Evolutionary conservation across 768 basidiomycete species (phyloP), one percentile per base, ranked within the genome.

Genomic region (Butyriboletus loyo): DNA sequence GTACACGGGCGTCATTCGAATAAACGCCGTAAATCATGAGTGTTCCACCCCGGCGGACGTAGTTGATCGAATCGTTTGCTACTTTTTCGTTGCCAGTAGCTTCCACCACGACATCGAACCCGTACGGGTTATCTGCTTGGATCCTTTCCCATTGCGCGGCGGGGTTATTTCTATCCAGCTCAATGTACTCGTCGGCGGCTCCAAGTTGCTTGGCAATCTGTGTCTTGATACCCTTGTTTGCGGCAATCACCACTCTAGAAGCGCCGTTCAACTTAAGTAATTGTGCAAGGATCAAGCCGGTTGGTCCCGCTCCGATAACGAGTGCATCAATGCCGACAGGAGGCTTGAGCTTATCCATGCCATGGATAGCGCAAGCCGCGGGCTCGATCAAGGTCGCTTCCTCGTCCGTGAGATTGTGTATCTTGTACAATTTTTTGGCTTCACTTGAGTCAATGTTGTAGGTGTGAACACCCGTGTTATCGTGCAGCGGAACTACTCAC

Each of bases 1-100:
- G 82, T 4, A 92, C 86, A 34, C 78, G 76, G 1, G 89, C 89
- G 55, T 84, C 82, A 67, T 91, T 85, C 65, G 84, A 84, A 66
- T 92, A 94, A 25, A 93, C 89, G 30, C 90, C 92, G 63, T 94
- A 92, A 37, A 90, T 77, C 83, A 90, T 82, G 62, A 90, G 72
- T 7, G 87, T 88, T 19, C 89, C 88, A 6, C 89, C 88, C 19
- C 87, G 73, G 21, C 87, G 75, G 30, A 93, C 90, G 62, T 89
- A 92, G 73, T 92, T 83, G 74, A 93, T 91, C 53, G 88, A 77
- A 31, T 89, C 84, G 60, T 91, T 85, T 27, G 86, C 90, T 34
- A 93, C 67, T 63, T 83, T 82, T 71, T 89, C 90, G 36, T 87
- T 84, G 41, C 90, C 91, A 1, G 85, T 86, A 43, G 84, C 85